A percentile compares a stretch with the other conserved stretches of the same genome.
phyloP scores from a whole-genome alignment of 2,329 filamentous ascomycete genomes.

The Plenodomus tracheiphilus region DNA sequence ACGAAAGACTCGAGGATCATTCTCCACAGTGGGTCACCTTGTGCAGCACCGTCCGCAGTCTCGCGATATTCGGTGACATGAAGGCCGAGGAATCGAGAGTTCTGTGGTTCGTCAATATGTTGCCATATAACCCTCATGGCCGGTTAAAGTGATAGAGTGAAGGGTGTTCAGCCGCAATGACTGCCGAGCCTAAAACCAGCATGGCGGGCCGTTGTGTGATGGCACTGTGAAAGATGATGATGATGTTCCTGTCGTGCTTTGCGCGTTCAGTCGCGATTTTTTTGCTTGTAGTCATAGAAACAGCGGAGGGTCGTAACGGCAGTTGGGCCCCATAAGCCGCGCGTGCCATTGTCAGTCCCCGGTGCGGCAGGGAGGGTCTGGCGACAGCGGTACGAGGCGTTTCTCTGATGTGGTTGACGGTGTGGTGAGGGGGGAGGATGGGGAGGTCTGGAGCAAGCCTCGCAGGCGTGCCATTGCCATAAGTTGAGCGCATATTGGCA shows the following conservation, averaged over 20 bases:
- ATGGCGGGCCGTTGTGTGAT: not conserved
- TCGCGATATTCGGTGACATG: too few relatives aligned
- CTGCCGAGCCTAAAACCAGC: not conserved
- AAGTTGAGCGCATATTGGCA: not conserved
- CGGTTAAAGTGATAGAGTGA: not conserved
- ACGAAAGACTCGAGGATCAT: not conserved
- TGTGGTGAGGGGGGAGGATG: not conserved
- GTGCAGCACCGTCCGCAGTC: not conserved
- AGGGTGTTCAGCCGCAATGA: not conserved
- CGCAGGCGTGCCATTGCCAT: not conserved
- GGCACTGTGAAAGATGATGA: not conserved
- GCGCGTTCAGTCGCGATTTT: not conserved
- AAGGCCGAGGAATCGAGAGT: too few relatives aligned
- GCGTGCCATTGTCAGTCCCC: too few relatives aligned
- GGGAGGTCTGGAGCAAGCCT: not conserved
- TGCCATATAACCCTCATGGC: not conserved
- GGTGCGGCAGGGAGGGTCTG: too few relatives aligned
- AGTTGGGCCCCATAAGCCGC: too few relatives aligned
- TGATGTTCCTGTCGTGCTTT: not conserved
- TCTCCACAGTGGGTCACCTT: not conserved
- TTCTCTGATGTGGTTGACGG: not conserved
- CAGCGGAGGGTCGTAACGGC: not conserved
- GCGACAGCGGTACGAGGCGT: too few relatives aligned
- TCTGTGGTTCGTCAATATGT: too few relatives aligned
- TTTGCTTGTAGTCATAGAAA: not conserved